Base-by-base conservation (phyloP, 2,329 filamentous ascomycete genomes). In the Trichoderma semiorbis region DNA sequence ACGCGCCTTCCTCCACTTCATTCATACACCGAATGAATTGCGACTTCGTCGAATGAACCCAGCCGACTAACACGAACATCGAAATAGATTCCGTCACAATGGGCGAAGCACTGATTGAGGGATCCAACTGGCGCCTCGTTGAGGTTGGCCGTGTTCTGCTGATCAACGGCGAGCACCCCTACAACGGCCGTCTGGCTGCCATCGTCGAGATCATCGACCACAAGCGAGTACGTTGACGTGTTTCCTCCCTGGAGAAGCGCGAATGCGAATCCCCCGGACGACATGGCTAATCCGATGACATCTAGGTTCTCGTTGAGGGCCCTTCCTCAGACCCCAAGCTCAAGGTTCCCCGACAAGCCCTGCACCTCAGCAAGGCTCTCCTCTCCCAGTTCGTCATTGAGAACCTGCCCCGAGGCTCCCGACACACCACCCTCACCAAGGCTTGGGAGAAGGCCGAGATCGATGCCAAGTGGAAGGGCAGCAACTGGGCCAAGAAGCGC, bases 181-280 rank as follows among this genome's bases (percentile, higher is more conserved):
- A 87, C 88, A 87, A 88, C 79, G 95, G 95, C 87, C 93, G 93
- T 84, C 90, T 98, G 80, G 97, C 95, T 81, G 88, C 91, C 81
- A 95, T 99, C 82, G 94, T 97, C 86, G 95, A 99, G 91, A 98
- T 99, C 86, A 96, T 99, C 88, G 96, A 99, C 88, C 95, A 99
- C 92, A 98, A 97, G 91, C 94, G 96, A 87, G 96, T 99, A 97
- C 84, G 96, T 94, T 83, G 65, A 72, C 58, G 32, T 16, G 32
- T 55, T 50, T 4, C 21, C 24, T 36, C 16, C 16, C 18, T n/a
- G 34, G 28, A 32, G n/a, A 18, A 21, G 55, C 55, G 55, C 55
- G 50, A 43, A 24, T 62, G 67, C 67, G 67, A 66, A 67, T 68
- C 21, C 61, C 69, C 62, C 58, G 60, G 69, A 72, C 39, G 39